Evolutionary conservation across 2,329 filamentous ascomycete species (phyloP), one percentile per base, ranked within the genome.

Genomic region (Ambrosiella cleistominuta): DNA sequence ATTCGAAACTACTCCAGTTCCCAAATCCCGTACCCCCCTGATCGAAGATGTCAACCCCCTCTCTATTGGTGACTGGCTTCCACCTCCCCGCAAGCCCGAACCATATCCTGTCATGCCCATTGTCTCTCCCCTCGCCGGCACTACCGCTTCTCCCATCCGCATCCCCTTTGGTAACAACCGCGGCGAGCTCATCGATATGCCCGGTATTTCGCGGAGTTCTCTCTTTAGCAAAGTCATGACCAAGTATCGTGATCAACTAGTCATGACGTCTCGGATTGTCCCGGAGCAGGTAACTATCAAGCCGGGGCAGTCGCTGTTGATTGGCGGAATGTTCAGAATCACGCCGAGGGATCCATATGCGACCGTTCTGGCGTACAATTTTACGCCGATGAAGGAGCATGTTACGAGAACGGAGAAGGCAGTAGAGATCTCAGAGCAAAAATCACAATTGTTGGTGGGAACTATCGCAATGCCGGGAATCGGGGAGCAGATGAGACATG

Each of bases 71-170:
- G 71, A 77, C 13, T 76, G 95, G 38, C 77, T 97, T 0, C 91
- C 91, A 0, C 89, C 90, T 1, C 74, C 81, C 0, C 87, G 83
- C 61, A 72, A 75, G 3, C 88, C 89, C 65, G 81, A 79, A 1
- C 76, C 83, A 55, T 97, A 83, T 65, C 91, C 91, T 4, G 74
- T 81, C 13, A 90, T 97, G 78, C 91, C 91, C 1, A 71, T 94
- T 9, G 85, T 95, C 1, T 95, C 89, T 0, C 79, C 86, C 3
- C 75, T 96, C 2, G 88, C 93, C 0, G 93, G 94, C 8, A 98
- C 93, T 0, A 98, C 93, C 0, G 93, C 90, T 1, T 95, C 89
- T 0, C 93, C 93, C 0, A 97, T 98, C 64, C 84, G 93, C 36
- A 81, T 97, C 15, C 88, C 89, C 0, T 98, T 93, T 66, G 90